phyloP scores from a whole-genome alignment of 495 filamentous ascomycete species.

The Daldinia loculata region DNA sequence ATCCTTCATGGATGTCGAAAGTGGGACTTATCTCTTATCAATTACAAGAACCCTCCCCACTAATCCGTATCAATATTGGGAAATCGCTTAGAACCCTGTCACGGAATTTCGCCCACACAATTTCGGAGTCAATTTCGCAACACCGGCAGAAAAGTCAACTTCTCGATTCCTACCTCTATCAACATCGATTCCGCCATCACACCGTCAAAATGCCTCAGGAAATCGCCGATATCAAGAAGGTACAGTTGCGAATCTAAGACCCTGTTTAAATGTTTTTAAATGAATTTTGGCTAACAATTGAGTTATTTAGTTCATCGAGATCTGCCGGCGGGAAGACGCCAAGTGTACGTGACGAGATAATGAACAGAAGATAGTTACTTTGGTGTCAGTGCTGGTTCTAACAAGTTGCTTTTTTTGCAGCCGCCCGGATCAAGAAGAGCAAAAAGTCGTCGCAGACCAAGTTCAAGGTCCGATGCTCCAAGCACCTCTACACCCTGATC shows the following conservation, averaged over 20 bases:
- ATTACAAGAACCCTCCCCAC: slow-evolving; percentile 24
- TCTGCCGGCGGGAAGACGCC: slow-evolving; percentile 98
- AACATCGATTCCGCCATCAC: slow-evolving; percentile 36
- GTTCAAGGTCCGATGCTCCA: slow-evolving; percentile 99
- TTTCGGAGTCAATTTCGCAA: slow-evolving; percentile 50
- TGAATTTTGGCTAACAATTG: slow-evolving; percentile 45
- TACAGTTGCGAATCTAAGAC: slow-evolving; percentile 34
- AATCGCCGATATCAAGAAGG: slow-evolving; percentile 97
- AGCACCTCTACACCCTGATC: slow-evolving; percentile 94
- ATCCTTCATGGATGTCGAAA: not conserved
- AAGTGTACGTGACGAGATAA: slow-evolving; percentile 73
- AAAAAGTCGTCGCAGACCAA: slow-evolving; percentile 88
- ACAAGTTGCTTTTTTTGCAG: slow-evolving; percentile 60
- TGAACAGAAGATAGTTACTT: not conserved
- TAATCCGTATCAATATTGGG: not conserved
- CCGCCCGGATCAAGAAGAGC: slow-evolving; percentile 97
- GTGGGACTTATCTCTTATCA: slow-evolving; percentile 27
- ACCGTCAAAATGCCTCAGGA: slow-evolving; percentile 87
- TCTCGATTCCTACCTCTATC: slow-evolving; percentile 39
- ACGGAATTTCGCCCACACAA: slow-evolving; percentile 47
- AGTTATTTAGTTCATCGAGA: slow-evolving; percentile 89
- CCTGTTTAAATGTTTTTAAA: not conserved
- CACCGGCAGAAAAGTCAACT: slow-evolving; percentile 36
- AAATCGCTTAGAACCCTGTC: slow-evolving; percentile 43
- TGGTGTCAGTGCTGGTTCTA: slow-evolving; percentile 41